Evolutionary conservation across 192 early-diverging fungal species (phyloP), one percentile per base, ranked within the genome.

Genomic region (Coemansia sp.): DNA sequence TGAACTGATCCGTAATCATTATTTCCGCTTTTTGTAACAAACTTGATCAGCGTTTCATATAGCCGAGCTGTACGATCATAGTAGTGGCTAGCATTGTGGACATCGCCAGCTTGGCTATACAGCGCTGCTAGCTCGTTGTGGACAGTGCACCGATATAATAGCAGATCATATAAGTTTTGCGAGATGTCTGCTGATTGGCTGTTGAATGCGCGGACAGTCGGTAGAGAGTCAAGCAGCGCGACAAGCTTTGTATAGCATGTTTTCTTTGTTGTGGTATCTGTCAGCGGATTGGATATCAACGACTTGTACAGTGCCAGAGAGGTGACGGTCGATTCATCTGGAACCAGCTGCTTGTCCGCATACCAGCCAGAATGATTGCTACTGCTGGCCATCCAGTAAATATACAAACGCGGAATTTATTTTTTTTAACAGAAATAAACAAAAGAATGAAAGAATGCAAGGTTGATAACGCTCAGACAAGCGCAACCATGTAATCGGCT

Each of bases 221-320:
- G 64, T 3, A 67, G 28, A 1, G 56, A 17, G 32, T 67, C 71
- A 28, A 73, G 61, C 0, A 67, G 29, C 20, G 64, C 61, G 22
- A 31, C 29, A 14, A 55, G 42, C 7, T 66, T 66, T 17, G 71
- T 66, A 52, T 55, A 52, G 6, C 65, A 67, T 2, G 65, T 4
- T 16, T 63, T 30, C 5, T 49, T 52, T 2, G 56, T 63, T 12
- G 11, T n/a, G n/a, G 7, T 20, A 17, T 66, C 64, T 5, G 61
- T 67, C 4, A n/a, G 18, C 20, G 71, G 61, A 20, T 48, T 67
- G 17, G 32, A 32, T 34, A 73, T 22, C 20, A 59, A 38, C 17
- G 55, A 48, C 25, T 11, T 58, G 65, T 65, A 73, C 0, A 73
- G 54, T 17, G 60, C 34, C 42, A 73, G 45, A 1, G 65, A 59